Conservation (phyloP, 2,329 filamentous ascomycete species). For the Ceratocystis huliohia region DNA sequence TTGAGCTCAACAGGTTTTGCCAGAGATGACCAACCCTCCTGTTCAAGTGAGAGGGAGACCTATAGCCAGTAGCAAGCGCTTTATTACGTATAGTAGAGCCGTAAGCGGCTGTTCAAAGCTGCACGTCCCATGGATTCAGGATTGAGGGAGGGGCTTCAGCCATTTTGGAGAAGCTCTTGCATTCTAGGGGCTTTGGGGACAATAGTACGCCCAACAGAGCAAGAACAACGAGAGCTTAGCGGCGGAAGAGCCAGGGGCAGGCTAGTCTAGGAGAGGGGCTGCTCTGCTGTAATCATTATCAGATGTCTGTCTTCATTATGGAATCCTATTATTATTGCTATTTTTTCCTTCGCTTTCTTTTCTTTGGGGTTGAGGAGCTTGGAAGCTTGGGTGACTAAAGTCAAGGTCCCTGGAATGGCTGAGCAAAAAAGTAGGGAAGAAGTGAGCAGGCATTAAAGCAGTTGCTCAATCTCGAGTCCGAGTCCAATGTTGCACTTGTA, state of each 20-base stretch:
- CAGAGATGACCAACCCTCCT: background rate
- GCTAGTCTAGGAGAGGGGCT: background rate
- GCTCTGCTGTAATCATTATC: background rate
- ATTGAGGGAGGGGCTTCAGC: slow-evolving; percentile 4
- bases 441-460: background rate
- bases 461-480: background rate
- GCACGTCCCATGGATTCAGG: background rate
- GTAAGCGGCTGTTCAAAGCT: background rate
- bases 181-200: background rate
- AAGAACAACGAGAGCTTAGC: background rate
- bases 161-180: background rate
- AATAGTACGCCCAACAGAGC: background rate
- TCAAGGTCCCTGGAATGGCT: background rate
- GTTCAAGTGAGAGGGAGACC: background rate
- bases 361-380: background rate
- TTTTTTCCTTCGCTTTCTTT: background rate
- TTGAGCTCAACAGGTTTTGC: background rate
- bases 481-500: background rate
- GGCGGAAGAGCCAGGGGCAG: background rate
- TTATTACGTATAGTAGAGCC: slow-evolving; percentile 1
- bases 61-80: background rate
- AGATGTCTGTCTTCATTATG: background rate
- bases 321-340: background rate
- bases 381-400: slow-evolving; percentile 8
- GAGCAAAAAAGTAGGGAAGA: background rate